A percentile compares a stretch with the other conserved stretches of the same genome.
phyloP scores from a whole-genome alignment of 176 grass and related monocot species.

The Avena eriantha region DNA sequence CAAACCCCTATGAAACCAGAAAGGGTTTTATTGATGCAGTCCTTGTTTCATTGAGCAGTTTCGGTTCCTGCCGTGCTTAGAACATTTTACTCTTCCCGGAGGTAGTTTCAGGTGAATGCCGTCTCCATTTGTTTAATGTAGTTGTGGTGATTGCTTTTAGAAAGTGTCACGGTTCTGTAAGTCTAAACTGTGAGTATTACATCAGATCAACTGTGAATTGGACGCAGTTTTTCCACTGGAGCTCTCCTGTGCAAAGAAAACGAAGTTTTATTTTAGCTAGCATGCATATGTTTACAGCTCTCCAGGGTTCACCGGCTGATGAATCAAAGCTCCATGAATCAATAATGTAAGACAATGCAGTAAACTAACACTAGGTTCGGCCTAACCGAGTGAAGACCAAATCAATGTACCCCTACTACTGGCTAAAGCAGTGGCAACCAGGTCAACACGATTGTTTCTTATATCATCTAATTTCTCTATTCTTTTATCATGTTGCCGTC shows the following conservation, averaged over 20 bases:
- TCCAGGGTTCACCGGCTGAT: background rate
- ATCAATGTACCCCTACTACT: slow-evolving; percentile 30
- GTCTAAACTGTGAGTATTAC: background rate
- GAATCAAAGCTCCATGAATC: background rate
- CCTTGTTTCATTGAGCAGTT: background rate
- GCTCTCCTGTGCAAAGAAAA: slow-evolving; percentile 21
- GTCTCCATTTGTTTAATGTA: background rate
- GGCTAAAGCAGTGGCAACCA: slow-evolving; percentile 26
- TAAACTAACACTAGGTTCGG: slow-evolving; percentile 2
- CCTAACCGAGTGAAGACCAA: slow-evolving; percentile 47
- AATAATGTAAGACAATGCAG: background rate
- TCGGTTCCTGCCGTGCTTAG: background rate
- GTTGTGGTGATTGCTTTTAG: background rate
- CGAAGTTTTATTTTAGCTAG: background rate
- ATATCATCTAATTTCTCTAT: slow-evolving; percentile 23
- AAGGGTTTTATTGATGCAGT: background rate
- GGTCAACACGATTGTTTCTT: slow-evolving; percentile 45
- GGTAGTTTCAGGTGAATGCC: background rate
- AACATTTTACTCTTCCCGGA: background rate
- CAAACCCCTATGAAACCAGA: background rate
- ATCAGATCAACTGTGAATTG: slow-evolving; percentile 7
- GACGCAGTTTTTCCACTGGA: background rate
- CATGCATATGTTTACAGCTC: too few relatives aligned
- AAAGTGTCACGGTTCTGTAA: background rate
- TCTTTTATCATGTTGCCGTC: slow-evolving; percentile 49